Base-by-base conservation (phyloP, 306 rosid genomes). In the Quillaja saponaria region DNA sequence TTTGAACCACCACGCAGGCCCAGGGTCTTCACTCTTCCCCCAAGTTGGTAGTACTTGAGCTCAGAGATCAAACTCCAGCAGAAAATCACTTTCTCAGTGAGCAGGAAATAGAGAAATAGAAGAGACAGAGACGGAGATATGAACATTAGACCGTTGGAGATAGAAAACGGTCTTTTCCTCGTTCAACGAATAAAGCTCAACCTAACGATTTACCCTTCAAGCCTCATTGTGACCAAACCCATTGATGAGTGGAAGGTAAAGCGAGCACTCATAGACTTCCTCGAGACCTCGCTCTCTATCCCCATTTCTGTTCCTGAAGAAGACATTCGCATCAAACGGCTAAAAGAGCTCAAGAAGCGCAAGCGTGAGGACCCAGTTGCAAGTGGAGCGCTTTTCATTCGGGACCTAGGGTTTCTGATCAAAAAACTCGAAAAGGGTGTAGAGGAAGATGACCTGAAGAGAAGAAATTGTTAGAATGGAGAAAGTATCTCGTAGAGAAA, bases 201-300 rank as follows among this genome's bases (percentile, higher is more conserved):
- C 61, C 81, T 88, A 52, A 79, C 88, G 0, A 69, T 92, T 8
- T 79, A 65, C 63, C 90, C 94, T 8, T 67, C 88, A 3, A 71
- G 69, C 38, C 72, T 76, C 18, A 63, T 84, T 0, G 67, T 85
- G 54, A 61, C 82, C 8, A 75, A 72, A 45, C 85, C 90, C 17
- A 70, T 88, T 67, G 95, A 91, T 73, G 95, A 92, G 61, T 92
- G 96, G 96, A 86, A 88, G 74, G 59, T 83, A 50, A 92, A 84
- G 54, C 90, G 77, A 40, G 76, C 98, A 4, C 81, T 88, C 12
- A 77, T 88, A 39, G 85, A 89, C 49, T 92, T 71, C 65, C 82
- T 88, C 49, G 64, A 77, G 39, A 31, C 56, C 75, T 80, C 97
- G 6, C 85, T 80, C 44, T 75, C 96, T 16, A 66, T 54, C 25